Conservation (phyloP, 768 basidiomycete species). For the Leccinum disarticulatum region DNA sequence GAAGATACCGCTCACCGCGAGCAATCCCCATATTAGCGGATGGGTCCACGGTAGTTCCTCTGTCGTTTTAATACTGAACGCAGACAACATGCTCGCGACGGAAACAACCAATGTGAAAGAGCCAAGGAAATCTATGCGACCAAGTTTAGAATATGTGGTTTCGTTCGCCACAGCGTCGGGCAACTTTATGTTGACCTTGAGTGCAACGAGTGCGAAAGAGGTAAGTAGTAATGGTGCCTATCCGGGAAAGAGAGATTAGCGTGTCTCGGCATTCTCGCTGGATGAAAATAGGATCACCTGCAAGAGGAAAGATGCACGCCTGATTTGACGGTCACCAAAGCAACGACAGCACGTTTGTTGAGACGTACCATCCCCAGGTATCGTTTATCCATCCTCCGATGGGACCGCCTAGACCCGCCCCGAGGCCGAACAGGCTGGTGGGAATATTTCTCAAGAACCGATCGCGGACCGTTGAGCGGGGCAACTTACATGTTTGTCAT, state of each 20-base stretch:
- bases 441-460: conserved; percentile 11
- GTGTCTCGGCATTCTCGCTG: not conserved
- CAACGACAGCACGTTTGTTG: not conserved
- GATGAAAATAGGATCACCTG: conserved; percentile 51
- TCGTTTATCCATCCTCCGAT: conserved; percentile 86
- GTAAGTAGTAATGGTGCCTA: conserved; percentile 78
- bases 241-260: conserved; percentile 15
- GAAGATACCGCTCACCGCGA: conserved; percentile 56
- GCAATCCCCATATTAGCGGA: conserved; percentile 66
- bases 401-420: conserved; percentile 78
- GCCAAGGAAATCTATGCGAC: conserved; percentile 83
- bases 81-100: conserved; percentile 71
- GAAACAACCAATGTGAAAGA: conserved; percentile 74
- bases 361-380: conserved; percentile 74
- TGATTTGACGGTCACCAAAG: conserved; percentile 33
- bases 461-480: not conserved
- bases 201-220: conserved; percentile 66
- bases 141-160: conserved; percentile 59
- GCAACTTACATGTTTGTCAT: conserved; percentile 76
- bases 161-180: conserved; percentile 66
- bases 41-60: conserved; percentile 78
- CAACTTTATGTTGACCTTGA: conserved; percentile 77
- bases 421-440: conserved; percentile 76
- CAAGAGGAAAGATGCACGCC: conserved; percentile 84
- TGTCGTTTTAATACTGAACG: conserved; percentile 73